These are phyloP conservation scores for Aspergillus japonicus DNA, from an alignment of 2,329 filamentous ascomycete genomes.

Conservation along the genomic window DNA sequence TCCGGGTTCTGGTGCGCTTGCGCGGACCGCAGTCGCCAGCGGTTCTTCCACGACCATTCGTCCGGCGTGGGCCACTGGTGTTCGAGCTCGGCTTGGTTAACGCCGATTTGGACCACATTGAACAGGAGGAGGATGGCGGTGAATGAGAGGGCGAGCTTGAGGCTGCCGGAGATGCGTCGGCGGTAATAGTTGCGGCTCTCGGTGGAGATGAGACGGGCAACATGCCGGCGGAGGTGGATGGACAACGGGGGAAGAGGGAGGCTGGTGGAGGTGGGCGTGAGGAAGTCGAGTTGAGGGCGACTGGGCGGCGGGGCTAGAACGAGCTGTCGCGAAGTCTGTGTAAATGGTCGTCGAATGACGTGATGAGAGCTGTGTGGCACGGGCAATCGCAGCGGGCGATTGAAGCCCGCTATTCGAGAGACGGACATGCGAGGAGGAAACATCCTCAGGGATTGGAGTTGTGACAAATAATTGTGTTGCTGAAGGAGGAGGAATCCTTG, in stretches of 20 bases:
- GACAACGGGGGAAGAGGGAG: slow-evolving; percentile 52
- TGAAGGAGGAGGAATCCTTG: background rate
- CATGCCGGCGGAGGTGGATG: slow-evolving; percentile 52
- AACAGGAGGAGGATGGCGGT: slow-evolving; percentile 64
- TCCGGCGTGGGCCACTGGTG: slow-evolving; percentile 74
- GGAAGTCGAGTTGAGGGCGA: slow-evolving; percentile 65
- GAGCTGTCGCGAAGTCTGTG: slow-evolving; percentile 55
- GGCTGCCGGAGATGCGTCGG: slow-evolving; percentile 58
- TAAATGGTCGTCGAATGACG: slow-evolving; percentile 53
- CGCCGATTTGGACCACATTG: slow-evolving; percentile 61
- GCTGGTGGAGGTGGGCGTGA: slow-evolving; percentile 54
- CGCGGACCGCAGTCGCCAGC: slow-evolving; percentile 66
- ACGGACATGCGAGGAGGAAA: slow-evolving; percentile 34
- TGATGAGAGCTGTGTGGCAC: slow-evolving; percentile 21
- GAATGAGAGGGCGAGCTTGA: slow-evolving; percentile 68
- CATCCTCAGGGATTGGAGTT: slow-evolving; percentile 25
- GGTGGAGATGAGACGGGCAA: slow-evolving; percentile 74
- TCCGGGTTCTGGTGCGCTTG: slow-evolving; percentile 59
- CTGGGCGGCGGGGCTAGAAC: slow-evolving; percentile 50
- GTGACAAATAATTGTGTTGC: background rate
- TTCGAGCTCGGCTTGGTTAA: slow-evolving; percentile 74
- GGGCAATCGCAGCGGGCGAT: slow-evolving; percentile 39
- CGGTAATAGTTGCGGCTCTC: slow-evolving; percentile 58
- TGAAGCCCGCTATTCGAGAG: slow-evolving; percentile 41
- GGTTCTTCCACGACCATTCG: slow-evolving; percentile 74